phyloP scores from a whole-genome alignment of 345 rosid species.

The Citrus sp. region DNA sequence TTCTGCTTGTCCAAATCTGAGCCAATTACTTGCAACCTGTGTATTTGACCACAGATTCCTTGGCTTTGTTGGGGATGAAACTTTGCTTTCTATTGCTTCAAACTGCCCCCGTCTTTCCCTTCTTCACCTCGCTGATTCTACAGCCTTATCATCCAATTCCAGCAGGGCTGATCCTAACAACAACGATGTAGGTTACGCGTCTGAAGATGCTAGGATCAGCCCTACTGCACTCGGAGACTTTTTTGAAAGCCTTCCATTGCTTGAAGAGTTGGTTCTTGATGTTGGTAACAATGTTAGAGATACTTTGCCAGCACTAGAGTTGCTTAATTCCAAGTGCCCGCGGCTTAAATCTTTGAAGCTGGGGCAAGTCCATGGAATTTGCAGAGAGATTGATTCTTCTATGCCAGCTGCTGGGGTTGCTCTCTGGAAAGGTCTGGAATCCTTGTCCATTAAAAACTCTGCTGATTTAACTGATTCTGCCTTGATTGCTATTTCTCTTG shows the following conservation, averaged over 20 bases:
- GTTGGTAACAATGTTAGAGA: slow-evolving; percentile 61
- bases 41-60: slow-evolving; percentile 72
- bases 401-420: slow-evolving; percentile 75
- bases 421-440: slow-evolving; percentile 49
- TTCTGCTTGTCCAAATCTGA: slow-evolving; percentile 55
- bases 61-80: slow-evolving; percentile 73
- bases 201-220: slow-evolving; percentile 62
- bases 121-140: slow-evolving; percentile 67
- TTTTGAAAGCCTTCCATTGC: slow-evolving; percentile 44
- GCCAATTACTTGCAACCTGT: slow-evolving; percentile 53
- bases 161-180: slow-evolving; percentile 32
- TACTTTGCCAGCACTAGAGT: slow-evolving; percentile 52
- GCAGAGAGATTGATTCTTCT: slow-evolving; percentile 54
- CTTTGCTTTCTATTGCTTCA: slow-evolving; percentile 57
- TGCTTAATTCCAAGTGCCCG: slow-evolving; percentile 51
- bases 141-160: slow-evolving; percentile 30
- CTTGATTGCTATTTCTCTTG: slow-evolving; percentile 68
- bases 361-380: slow-evolving; percentile 68
- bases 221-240: slow-evolving; percentile 30
- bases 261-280: slow-evolving; percentile 70
- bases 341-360: slow-evolving; percentile 50
- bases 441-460: slow-evolving; percentile 60
- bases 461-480: slow-evolving; percentile 79
- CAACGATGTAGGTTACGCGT: slow-evolving; percentile 31
- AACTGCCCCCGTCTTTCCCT: slow-evolving; percentile 60